Percentiles rank a stretch among this genome's conserved stretches.
Conservation (phyloP, 768 basidiomycete species). For the Lepiota brunneoincarnata region DNA sequence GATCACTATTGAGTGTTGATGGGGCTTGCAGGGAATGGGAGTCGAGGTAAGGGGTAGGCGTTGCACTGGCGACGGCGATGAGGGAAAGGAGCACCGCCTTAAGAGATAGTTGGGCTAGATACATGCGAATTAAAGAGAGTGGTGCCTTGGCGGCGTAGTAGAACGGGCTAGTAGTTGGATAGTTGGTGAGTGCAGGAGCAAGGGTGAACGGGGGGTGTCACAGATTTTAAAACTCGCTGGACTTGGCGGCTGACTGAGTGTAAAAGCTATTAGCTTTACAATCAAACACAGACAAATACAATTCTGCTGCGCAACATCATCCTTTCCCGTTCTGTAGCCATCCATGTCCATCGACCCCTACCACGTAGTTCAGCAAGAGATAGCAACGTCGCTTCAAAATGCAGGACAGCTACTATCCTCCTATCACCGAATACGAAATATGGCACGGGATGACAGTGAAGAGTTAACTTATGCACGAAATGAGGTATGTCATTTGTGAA, state of each 20-base stretch:
- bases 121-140: constrained; percentile 5
- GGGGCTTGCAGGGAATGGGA: constrained; percentile 8
- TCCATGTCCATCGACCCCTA: constrained; percentile 82
- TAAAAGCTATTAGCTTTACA: neutral
- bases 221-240: neutral
- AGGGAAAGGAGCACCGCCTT: neutral
- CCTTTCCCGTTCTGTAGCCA: neutral
- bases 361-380: constrained; percentile 81
- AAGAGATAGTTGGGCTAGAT: neutral
- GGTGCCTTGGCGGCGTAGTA: constrained; percentile 1
- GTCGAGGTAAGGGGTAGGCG: constrained; percentile 7
- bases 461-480: constrained; percentile 78
- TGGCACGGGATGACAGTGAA: constrained; percentile 71
- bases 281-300: constrained; percentile 4
- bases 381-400: constrained; percentile 70
- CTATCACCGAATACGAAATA: constrained; percentile 75
- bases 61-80: constrained; percentile 10
- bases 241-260: neutral
- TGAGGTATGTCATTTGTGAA: constrained; percentile 47
- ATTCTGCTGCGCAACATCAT: neutral
- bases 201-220: neutral
- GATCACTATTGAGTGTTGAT: neutral
- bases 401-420: constrained; percentile 72
- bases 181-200: neutral
- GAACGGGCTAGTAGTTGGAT: neutral